These are phyloP conservation scores for Adansonia madagascariensis DNA, from an alignment of 441 rosid species.

Conservation along the genomic window DNA sequence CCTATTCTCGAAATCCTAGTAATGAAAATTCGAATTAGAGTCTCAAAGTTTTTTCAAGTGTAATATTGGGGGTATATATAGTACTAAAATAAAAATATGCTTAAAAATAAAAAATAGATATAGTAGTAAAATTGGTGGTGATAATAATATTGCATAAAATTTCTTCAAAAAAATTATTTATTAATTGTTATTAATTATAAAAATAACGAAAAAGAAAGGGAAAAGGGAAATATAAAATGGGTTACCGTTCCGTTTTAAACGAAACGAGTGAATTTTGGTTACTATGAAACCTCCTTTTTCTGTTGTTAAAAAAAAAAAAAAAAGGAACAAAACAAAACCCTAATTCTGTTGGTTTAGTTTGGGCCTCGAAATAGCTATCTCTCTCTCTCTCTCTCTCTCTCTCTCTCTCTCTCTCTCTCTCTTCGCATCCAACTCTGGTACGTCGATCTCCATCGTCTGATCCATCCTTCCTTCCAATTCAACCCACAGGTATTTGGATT, in stretches of 20 bases:
- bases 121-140: no score
- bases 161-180: no score
- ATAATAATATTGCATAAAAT: no score
- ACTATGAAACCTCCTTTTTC: slow-evolving; percentile 14
- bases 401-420: slow-evolving; percentile 22
- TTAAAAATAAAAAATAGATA: no score
- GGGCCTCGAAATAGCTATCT: slow-evolving; percentile 48
- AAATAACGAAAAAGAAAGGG: not conserved
- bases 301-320: not conserved
- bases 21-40: no score
- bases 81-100: no score
- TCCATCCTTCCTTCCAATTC: slow-evolving; percentile 22
- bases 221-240: not conserved
- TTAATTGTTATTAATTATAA: not conserved
- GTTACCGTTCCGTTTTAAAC: slow-evolving; percentile 10
- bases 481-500: slow-evolving; percentile 25
- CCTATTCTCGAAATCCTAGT: no score
- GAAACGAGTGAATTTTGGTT: slow-evolving; percentile 23
- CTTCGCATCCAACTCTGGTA: slow-evolving; percentile 11
- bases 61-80: no score
- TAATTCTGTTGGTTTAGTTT: slow-evolving; percentile 43
- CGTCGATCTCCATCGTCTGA: slow-evolving; percentile 27
- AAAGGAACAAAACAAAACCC: slow-evolving; percentile 43
- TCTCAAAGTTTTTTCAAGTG: no score
- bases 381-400: slow-evolving; percentile 26